phyloP scores from a whole-genome alignment of 352 stramenopile genomes.

The Aphanomyces cochlioides region DNA sequence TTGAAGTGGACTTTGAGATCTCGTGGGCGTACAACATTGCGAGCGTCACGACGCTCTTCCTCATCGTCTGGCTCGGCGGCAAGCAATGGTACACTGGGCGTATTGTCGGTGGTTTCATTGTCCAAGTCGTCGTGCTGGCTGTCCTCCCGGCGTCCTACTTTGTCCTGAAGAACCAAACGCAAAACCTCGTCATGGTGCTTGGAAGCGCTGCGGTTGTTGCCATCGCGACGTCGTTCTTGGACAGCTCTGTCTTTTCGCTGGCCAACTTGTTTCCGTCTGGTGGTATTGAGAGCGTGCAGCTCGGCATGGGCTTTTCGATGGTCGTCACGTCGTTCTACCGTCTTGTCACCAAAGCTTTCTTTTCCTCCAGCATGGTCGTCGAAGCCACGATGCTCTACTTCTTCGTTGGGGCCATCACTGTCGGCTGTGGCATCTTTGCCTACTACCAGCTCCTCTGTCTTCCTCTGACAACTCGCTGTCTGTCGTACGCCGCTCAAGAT shows the following conservation, averaged over 20 bases:
- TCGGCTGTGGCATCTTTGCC: background rate
- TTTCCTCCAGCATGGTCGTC: background rate
- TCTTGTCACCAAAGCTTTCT: conserved; percentile 61
- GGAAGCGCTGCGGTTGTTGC: conserved; percentile 53
- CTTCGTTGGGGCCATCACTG: background rate
- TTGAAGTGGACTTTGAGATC: conserved; percentile 81
- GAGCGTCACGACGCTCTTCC: conserved; percentile 56
- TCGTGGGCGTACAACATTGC: conserved; percentile 82
- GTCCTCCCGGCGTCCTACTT: conserved; percentile 79
- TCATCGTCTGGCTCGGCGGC: conserved; percentile 59
- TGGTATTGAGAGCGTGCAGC: conserved; percentile 75
- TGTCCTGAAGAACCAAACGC: conserved; percentile 59
- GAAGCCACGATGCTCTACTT: conserved; percentile 16
- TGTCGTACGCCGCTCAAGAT: background rate
- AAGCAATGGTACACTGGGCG: conserved; percentile 61
- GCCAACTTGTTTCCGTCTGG: conserved; percentile 69
- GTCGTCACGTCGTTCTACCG: conserved; percentile 77
- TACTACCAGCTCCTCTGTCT: background rate
- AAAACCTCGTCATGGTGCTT: conserved; percentile 62
- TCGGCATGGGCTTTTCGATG: conserved; percentile 76
- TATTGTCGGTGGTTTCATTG: conserved; percentile 74
- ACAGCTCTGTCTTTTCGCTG: conserved; percentile 74
- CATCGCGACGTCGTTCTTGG: conserved; percentile 72
- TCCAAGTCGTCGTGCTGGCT: conserved; percentile 62
- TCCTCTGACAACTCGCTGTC: background rate